Evolutionary conservation across 1,284 basidiomycete genomes (phyloP).

Genomic region (Inonotus obliquus): DNA sequence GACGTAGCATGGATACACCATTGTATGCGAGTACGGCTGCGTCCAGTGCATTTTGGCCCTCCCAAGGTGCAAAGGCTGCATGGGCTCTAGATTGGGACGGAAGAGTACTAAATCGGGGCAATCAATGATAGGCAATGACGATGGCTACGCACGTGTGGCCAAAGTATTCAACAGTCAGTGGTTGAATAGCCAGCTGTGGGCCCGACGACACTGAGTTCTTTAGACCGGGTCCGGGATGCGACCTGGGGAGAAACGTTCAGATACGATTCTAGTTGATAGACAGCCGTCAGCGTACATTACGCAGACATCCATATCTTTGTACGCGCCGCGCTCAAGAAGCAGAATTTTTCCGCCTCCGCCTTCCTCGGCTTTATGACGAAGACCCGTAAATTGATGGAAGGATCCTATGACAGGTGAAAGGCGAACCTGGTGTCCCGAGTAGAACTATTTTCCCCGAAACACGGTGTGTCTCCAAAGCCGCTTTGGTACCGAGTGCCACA

Average conservation of each 20-base stretch:
- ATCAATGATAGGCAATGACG: neutral
- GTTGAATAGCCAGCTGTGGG: slow-evolving; percentile 26
- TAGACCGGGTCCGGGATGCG: slow-evolving; percentile 25
- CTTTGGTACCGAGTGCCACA: slow-evolving; percentile 34
- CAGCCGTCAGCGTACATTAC: slow-evolving; percentile 27
- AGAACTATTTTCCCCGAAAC: slow-evolving; percentile 39
- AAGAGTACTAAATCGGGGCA: neutral
- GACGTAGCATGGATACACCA: slow-evolving; percentile 56
- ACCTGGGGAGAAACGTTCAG: slow-evolving; percentile 5
- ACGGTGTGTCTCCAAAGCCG: slow-evolving; percentile 33
- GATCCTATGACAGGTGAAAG: neutral
- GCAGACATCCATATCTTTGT: slow-evolving; percentile 38
- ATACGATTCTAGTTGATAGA: neutral
- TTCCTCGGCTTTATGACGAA: slow-evolving; percentile 37
- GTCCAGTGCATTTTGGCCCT: slow-evolving; percentile 45
- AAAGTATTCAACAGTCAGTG: slow-evolving; percentile 25
- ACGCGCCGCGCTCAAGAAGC: slow-evolving; percentile 37
- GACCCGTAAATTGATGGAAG: neutral
- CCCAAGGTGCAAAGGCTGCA: slow-evolving; percentile 37
- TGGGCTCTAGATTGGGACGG: slow-evolving; percentile 22
- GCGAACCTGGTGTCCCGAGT: slow-evolving; percentile 40
- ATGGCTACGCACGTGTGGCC: slow-evolving; percentile 23
- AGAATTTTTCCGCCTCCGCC: slow-evolving; percentile 41
- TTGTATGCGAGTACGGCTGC: slow-evolving; percentile 42
- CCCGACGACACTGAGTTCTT: slow-evolving; percentile 21